Base-by-base conservation (phyloP, 2,329 filamentous ascomycete species). In the Fusarium caatingaense region DNA sequence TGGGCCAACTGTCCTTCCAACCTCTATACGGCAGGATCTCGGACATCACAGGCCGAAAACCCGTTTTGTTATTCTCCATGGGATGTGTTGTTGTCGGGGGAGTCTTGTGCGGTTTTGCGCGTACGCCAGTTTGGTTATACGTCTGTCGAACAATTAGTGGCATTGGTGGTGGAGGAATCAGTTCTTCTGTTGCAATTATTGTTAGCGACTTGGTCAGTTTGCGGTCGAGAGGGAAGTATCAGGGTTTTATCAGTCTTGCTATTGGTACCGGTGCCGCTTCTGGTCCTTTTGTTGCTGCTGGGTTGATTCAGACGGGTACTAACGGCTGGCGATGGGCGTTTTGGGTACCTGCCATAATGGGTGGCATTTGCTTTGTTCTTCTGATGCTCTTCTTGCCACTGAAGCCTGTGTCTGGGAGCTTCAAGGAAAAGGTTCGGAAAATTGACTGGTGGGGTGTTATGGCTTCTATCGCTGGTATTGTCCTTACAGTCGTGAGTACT, bases 41-140 rank as follows among this genome's bases (percentile, higher is more conserved):
- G 0, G 78, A 81, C 23, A 80, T 81, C 1, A 78, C 80, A 5
- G 79, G 80, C 2, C 71, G 80, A 0, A 81, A 81, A 53, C 73
- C 74, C 0, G 61, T 80, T 18, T 71, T 80, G 0, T 47, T 82
- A 0, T 66, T 73, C 1, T 78, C 73, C 15, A 46, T 81, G 11
- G 71, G 54, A 0, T 51, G 80, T 3, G 73, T 81, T 20, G 75
- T 73, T 0, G 7, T 77, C 0, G 80, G 78, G 0, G 78, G 80
- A 16, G 41, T 80, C 0, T 55, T 77, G 0, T 80, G 77, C 49
- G 79, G 78, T 0, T 78, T 81, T 13, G 73, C 78, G 0, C 66
- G 70, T 1, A 42, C 54, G 0, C 54, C 57, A 3, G 18, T 59
- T 3, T 60, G 57, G 57, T 6, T 59, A 0, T 60, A 59, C 0